phyloP scores from a whole-genome alignment of 2,329 filamentous ascomycete species.

The Juglanconis oblonga region DNA sequence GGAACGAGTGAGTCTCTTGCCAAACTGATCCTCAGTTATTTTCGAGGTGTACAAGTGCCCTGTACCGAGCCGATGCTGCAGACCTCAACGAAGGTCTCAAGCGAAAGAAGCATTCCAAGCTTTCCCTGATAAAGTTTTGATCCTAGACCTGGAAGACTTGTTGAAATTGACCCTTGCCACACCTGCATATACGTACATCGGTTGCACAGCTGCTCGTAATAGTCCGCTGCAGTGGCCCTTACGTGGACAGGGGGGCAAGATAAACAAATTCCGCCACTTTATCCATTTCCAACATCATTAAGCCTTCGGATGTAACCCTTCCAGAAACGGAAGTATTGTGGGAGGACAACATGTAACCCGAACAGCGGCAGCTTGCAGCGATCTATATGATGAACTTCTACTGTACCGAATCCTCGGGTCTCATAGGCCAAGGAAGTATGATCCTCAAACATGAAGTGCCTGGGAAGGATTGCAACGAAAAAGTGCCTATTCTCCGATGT shows the following conservation, averaged over 20 bases:
- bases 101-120: not conserved
- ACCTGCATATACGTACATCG: not conserved
- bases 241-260: not conserved
- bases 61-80: not conserved
- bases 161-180: not conserved
- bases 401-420: not conserved
- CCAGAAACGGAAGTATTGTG: not conserved
- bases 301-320: not conserved
- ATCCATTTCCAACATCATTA: not conserved
- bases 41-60: too few species aligned
- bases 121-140: not conserved
- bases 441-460: not conserved
- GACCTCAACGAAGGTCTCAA: not conserved
- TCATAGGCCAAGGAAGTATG: not conserved
- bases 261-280: not conserved
- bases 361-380: not conserved
- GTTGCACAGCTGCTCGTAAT: not conserved
- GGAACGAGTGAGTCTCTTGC: too few species aligned
- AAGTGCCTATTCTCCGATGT: not conserved
- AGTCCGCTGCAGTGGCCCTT: not conserved
- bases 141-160: not conserved
- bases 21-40: too few species aligned
- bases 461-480: too few species aligned
- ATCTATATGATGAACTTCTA: not conserved
- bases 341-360: not conserved